Evolutionary conservation across 352 stramenopile genomes (phyloP).

Genomic region (Phytophthora crassamura): DNA sequence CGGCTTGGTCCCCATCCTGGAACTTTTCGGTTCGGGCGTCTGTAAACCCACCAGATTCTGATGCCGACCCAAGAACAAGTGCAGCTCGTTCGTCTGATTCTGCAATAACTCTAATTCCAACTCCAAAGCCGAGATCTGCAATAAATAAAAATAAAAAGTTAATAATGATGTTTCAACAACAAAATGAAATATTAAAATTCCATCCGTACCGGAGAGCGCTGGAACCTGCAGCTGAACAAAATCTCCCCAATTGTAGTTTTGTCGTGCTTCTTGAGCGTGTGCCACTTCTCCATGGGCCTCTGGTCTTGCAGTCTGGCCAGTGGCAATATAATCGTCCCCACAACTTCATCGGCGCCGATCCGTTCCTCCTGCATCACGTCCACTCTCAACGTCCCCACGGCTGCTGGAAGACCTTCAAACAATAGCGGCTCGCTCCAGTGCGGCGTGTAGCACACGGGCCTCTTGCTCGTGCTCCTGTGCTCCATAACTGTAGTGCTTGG

Average conservation of each 20-base stretch:
- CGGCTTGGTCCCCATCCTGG: constrained; percentile 25
- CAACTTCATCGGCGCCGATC: constrained; percentile 51
- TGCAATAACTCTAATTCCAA: constrained; percentile 62
- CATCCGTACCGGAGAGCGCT: constrained; percentile 49
- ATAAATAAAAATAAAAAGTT: constrained; percentile 1
- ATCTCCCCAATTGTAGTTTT: constrained; percentile 41
- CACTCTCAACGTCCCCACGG: constrained; percentile 47
- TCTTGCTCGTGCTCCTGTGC: constrained; percentile 50
- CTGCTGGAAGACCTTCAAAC: constrained; percentile 54
- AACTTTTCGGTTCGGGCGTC: constrained; percentile 3
- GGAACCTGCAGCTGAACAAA: constrained; percentile 55
- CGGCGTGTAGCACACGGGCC: constrained; percentile 23
- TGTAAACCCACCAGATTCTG: constrained; percentile 36
- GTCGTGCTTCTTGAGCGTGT: constrained; percentile 47
- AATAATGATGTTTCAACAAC: too few relatives aligned
- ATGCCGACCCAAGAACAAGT: constrained; percentile 61
- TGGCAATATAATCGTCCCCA: constrained; percentile 49
- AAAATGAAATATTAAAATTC: constrained; percentile 4
- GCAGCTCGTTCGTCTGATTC: constrained; percentile 67
- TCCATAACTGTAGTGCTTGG: constrained; percentile 33
- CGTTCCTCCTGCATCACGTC: constrained; percentile 74
- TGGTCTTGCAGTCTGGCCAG: constrained; percentile 60
- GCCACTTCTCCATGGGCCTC: constrained; percentile 52
- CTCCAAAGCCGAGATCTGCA: constrained; percentile 61
- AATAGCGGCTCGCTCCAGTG: constrained; percentile 56